These are phyloP conservation scores for Aureobasidium namibiae DNA, from an alignment of 2,329 filamentous ascomycete species.

Conservation along the genomic window DNA sequence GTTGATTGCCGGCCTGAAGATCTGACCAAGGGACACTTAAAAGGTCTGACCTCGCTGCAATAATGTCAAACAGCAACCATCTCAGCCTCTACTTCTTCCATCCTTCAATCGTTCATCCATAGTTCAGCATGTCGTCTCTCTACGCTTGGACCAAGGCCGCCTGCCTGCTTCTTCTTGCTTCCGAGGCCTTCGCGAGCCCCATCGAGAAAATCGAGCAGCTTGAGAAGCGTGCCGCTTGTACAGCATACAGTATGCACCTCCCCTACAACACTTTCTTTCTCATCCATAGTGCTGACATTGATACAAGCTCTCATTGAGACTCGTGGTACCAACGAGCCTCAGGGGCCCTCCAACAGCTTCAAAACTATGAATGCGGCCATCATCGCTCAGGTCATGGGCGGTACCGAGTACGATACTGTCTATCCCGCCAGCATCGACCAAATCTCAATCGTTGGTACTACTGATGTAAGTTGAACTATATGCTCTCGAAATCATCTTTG, in stretches of 20 bases:
- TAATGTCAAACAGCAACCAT: neutral
- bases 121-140: neutral
- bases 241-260: neutral
- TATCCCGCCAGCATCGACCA: conserved; percentile 26
- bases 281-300: neutral
- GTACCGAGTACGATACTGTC: conserved; percentile 29
- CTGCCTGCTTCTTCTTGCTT: neutral
- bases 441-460: conserved; percentile 22
- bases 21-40: neutral
- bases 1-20: neutral
- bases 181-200: neutral
- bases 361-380: conserved; percentile 28
- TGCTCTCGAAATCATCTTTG: neutral
- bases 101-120: neutral
- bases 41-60: neutral
- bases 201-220: neutral
- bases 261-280: neutral
- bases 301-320: conserved; percentile 20
- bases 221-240: neutral
- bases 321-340: conserved; percentile 21
- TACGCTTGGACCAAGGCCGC: neutral
- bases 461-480: conserved; percentile 16
- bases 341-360: conserved; percentile 23
- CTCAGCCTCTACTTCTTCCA: neutral
- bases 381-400: conserved; percentile 22